These are phyloP conservation scores for Nemophila menziesii DNA, from an alignment of 257 asterid species.

Conservation along the genomic window DNA sequence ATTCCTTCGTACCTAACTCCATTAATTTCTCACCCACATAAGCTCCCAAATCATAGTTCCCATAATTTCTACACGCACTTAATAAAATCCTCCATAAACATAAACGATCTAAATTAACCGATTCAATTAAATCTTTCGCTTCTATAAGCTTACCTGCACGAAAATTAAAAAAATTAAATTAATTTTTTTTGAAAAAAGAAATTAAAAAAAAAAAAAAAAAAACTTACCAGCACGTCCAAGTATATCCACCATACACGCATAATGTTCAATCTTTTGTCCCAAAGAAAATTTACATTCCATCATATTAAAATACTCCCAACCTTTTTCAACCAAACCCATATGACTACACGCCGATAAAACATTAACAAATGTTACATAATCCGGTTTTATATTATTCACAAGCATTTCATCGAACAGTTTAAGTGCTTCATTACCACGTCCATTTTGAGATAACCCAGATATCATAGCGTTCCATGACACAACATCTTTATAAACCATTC, in stretches of 20 bases:
- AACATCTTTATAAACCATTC: slow-evolving; percentile 69
- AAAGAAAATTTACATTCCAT: slow-evolving; percentile 47
- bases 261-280: slow-evolving; percentile 49
- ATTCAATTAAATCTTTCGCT: slow-evolving; percentile 64
- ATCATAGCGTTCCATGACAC: slow-evolving; percentile 89
- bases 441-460: slow-evolving; percentile 83
- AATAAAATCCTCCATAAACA: slow-evolving; percentile 73
- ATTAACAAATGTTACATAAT: slow-evolving; percentile 57
- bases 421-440: slow-evolving; percentile 56
- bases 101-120: slow-evolving; percentile 51
- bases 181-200: no score
- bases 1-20: slow-evolving; percentile 64
- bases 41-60: slow-evolving; percentile 69
- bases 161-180: no score
- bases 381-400: slow-evolving; percentile 41
- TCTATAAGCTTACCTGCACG: slow-evolving; percentile 74
- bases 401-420: slow-evolving; percentile 69
- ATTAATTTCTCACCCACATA: slow-evolving; percentile 75
- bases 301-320: slow-evolving; percentile 44
- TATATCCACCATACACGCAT: slow-evolving; percentile 85
- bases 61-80: slow-evolving; percentile 61
- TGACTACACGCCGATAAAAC: slow-evolving; percentile 81
- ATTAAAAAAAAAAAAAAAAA: no score
- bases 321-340: slow-evolving; percentile 68
- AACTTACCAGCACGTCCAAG: slow-evolving; percentile 86